Percentiles rank a stretch among this genome's conserved stretches.
Evolutionary conservation across 1,284 basidiomycete species (phyloP).

Genomic region (Thelephora terrestris): DNA sequence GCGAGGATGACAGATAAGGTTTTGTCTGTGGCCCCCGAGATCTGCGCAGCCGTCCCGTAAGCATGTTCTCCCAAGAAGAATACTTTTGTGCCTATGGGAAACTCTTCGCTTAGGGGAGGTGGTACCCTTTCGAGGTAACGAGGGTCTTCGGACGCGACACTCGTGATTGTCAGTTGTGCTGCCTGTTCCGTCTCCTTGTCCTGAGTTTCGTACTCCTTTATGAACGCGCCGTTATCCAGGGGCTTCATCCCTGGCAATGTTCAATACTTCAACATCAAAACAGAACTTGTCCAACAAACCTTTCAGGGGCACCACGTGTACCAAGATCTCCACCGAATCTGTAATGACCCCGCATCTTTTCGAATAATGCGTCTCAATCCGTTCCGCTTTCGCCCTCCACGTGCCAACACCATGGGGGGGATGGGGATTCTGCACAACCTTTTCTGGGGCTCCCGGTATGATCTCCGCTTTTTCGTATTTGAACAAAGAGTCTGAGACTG

Average conservation of each 20-base stretch:
- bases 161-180: conserved; percentile 71
- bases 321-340: conserved; percentile 68
- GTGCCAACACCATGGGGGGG: conserved; percentile 49
- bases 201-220: conserved; percentile 86
- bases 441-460: conserved; percentile 41
- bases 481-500: conserved; percentile 82
- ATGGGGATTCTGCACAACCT: conserved; percentile 67
- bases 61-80: conserved; percentile 93
- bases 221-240: conserved; percentile 79
- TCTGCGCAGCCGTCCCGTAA: conserved; percentile 92
- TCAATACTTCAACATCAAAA: conserved; percentile 2
- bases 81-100: conserved; percentile 82
- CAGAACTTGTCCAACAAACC: conserved; percentile 33
- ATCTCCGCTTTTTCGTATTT: conserved; percentile 69
- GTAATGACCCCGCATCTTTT: conserved; percentile 86
- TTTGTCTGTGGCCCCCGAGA: conserved; percentile 58
- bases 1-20: conserved; percentile 74
- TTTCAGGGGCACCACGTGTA: conserved; percentile 83
- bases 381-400: conserved; percentile 75
- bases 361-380: conserved; percentile 79
- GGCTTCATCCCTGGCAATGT: conserved; percentile 65
- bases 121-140: conserved; percentile 79
- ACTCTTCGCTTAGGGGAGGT: conserved; percentile 80
- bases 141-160: conserved; percentile 81
- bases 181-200: conserved; percentile 83